Evolutionary conservation across 306 rosid genomes (phyloP).

Genomic region (Corylus avellana): DNA sequence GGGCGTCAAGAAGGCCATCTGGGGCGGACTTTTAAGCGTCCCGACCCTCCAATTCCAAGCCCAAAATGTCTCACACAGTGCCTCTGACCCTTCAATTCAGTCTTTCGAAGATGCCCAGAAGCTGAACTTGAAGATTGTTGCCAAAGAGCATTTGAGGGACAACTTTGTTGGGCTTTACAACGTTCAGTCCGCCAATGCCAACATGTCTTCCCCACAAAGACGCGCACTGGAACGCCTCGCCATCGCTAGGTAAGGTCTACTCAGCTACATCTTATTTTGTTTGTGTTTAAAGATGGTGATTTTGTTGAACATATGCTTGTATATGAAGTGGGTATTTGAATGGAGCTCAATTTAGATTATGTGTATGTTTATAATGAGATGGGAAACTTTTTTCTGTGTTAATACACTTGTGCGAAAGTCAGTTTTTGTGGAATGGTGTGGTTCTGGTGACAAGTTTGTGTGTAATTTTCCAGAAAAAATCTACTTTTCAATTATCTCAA

Average conservation of each 20-base stretch:
- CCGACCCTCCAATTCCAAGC: constrained; percentile 63
- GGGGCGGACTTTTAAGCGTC: constrained; percentile 59
- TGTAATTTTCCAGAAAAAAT: background rate
- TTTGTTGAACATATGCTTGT: background rate
- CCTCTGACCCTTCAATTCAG: constrained; percentile 43
- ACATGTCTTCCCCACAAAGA: constrained; percentile 44
- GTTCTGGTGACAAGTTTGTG: background rate
- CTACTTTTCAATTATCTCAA: background rate
- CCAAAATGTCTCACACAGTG: constrained; percentile 4
- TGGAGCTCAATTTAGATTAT: background rate
- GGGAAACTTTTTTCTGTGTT: background rate
- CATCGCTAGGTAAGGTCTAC: constrained; percentile 44
- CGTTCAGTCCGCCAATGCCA: constrained; percentile 43
- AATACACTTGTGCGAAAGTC: background rate
- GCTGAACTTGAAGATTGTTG: constrained; percentile 48
- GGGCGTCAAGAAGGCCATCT: constrained; percentile 51
- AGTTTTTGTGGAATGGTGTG: background rate
- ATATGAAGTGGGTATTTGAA: background rate
- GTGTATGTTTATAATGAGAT: background rate
- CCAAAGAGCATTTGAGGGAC: constrained; percentile 48
- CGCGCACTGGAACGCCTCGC: constrained; percentile 71
- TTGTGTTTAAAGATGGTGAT: background rate
- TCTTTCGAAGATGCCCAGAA: constrained; percentile 51
- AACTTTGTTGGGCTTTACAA: constrained; percentile 80
- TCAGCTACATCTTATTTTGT: background rate